These are phyloP conservation scores for Clitocybe nebularis DNA, from an alignment of 1,284 basidiomycete species.

Conservation along the genomic window DNA sequence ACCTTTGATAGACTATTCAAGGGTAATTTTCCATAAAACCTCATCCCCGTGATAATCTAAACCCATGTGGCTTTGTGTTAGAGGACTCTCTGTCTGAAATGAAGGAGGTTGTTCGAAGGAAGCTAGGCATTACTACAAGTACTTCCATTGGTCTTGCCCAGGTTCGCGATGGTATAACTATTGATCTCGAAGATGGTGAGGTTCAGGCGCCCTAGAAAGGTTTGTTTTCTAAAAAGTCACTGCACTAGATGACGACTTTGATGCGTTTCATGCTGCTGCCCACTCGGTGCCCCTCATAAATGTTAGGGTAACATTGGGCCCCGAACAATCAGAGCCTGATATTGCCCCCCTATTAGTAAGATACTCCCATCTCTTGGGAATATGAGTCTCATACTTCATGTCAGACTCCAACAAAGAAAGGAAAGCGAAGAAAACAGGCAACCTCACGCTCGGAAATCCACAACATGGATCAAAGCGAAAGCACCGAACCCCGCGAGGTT, in stretches of 20 bases:
- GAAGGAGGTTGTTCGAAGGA: conserved; percentile 52
- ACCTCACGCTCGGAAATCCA: no score
- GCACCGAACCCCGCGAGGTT: no score
- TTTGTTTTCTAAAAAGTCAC: conserved; percentile 4
- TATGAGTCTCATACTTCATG: no score
- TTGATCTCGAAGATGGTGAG: conserved; percentile 73
- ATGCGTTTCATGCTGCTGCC: conserved; percentile 55
- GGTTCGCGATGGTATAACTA: conserved; percentile 44
- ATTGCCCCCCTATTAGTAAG: no score
- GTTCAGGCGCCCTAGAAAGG: conserved; percentile 4
- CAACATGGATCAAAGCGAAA: no score
- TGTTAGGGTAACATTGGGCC: conserved; percentile 19
- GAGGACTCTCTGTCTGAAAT: conserved; percentile 58
- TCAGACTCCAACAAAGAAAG: no score
- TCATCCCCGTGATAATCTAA: no score
- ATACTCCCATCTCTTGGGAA: no score
- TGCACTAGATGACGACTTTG: conserved; percentile 67
- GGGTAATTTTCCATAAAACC: conserved; percentile 35
- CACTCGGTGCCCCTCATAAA: conserved; percentile 24
- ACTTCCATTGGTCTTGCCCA: conserved; percentile 49
- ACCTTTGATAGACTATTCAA: conserved; percentile 64
- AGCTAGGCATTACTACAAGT: conserved; percentile 46
- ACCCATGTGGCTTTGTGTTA: conserved; percentile 24
- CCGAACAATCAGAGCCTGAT: neutral
- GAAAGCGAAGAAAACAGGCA: no score